Evolutionary conservation across 805 yeast genomes (phyloP).

Genomic region (Henningerozyma blattae): DNA sequence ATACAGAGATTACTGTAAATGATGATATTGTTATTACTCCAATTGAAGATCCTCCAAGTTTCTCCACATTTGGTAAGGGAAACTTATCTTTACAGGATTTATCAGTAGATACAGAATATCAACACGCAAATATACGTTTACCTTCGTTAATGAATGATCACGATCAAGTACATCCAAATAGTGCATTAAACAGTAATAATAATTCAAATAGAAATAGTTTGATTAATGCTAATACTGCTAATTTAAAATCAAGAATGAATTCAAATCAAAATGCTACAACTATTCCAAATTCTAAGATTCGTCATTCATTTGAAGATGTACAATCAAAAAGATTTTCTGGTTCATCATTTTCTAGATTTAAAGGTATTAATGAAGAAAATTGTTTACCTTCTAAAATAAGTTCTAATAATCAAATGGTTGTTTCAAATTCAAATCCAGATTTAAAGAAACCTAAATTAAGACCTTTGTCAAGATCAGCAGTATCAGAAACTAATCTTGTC

Average conservation of each 20-base stretch:
- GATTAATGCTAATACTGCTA: not conserved
- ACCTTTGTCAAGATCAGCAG: constrained; percentile 1
- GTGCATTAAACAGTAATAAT: not conserved
- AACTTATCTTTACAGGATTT: constrained; percentile 32
- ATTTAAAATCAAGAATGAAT: too few species aligned
- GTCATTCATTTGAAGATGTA: not conserved
- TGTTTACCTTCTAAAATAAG: too few species aligned
- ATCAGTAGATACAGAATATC: not conserved
- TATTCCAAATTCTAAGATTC: not conserved
- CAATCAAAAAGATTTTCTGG: not conserved
- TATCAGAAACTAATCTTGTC: constrained; percentile 1
- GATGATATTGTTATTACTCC: constrained; percentile 6
- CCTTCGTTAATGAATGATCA: too few species aligned
- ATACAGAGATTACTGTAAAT: not conserved
- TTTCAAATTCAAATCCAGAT: not conserved
- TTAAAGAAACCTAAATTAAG: not conserved
- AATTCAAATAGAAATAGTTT: too few species aligned
- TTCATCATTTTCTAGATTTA: not conserved
- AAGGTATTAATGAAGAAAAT: constrained; percentile 1
- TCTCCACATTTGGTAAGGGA: constrained; percentile 45
- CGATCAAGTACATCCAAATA: not conserved
- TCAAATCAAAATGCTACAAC: too few species aligned
- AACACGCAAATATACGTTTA: too few species aligned
- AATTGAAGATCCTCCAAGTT: constrained; percentile 27
- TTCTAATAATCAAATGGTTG: constrained; percentile 1